These are phyloP conservation scores for Arabidopsis arenosa DNA, from an alignment of 345 rosid genomes.

Conservation along the genomic window DNA sequence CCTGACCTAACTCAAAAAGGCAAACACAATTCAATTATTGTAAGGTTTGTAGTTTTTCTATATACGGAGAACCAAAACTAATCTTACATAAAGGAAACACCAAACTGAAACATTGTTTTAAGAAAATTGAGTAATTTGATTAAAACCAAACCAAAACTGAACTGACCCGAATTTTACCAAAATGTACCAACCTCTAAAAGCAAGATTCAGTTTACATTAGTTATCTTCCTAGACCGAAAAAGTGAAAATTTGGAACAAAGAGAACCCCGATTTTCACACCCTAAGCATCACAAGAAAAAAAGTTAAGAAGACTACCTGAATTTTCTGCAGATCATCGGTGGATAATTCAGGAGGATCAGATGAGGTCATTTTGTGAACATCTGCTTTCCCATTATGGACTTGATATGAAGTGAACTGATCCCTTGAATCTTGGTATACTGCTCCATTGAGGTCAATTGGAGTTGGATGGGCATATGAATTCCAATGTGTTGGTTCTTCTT, in stretches of 20 bases:
- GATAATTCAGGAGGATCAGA: slow-evolving; percentile 57
- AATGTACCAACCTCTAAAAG: slow-evolving; percentile 3
- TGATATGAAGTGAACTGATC: slow-evolving; percentile 47
- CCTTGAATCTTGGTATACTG: slow-evolving; percentile 51
- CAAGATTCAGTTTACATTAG: slow-evolving; percentile 11
- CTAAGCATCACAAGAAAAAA: slow-evolving; percentile 9
- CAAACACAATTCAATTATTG: not conserved
- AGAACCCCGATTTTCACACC: not conserved
- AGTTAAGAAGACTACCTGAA: slow-evolving; percentile 60
- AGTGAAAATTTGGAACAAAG: not conserved
- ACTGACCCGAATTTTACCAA: not conserved
- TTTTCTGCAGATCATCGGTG: slow-evolving; percentile 69
- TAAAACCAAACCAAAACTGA: not conserved
- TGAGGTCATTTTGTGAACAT: slow-evolving; percentile 45
- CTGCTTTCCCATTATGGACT: slow-evolving; percentile 45
- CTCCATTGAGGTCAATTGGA: slow-evolving; percentile 70
- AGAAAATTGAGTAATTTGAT: not conserved
- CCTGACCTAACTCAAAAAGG: not conserved
- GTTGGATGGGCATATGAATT: slow-evolving; percentile 43
- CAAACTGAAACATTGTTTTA: not conserved
- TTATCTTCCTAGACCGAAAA: slow-evolving; percentile 14
- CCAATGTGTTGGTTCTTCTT: slow-evolving; percentile 51
- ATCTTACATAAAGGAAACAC: not conserved
- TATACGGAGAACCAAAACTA: not conserved
- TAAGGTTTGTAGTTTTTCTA: not conserved